These are phyloP conservation scores for Dimocarpus longan DNA, from an alignment of 345 rosid species.

Conservation along the genomic window DNA sequence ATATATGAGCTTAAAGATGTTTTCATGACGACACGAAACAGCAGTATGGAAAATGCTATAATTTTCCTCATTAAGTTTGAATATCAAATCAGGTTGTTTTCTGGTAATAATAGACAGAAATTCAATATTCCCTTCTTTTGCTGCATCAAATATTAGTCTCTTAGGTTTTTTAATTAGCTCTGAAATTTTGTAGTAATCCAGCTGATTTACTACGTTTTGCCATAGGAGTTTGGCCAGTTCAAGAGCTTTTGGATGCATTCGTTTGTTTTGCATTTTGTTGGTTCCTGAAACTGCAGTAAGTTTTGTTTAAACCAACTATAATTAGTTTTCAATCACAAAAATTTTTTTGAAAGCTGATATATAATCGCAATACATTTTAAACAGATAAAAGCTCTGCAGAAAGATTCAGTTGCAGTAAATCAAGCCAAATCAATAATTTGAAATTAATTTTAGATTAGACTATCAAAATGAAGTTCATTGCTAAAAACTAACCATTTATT, in stretches of 20 bases:
- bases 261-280: not conserved
- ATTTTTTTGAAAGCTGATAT: too few species aligned
- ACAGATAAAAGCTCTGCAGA: too few species aligned
- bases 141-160: not conserved
- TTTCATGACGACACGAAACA: slow-evolving; percentile 13
- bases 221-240: not conserved
- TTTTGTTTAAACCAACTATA: not conserved
- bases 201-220: not conserved
- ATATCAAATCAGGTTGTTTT: not conserved
- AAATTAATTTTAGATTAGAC: not conserved
- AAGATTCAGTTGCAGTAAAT: too few species aligned
- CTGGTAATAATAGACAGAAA: not conserved
- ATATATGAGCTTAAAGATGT: slow-evolving; percentile 19
- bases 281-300: not conserved
- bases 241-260: not conserved
- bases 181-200: not conserved
- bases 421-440: not conserved
- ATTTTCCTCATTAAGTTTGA: not conserved
- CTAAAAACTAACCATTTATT: too few species aligned
- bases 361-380: too few species aligned
- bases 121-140: not conserved
- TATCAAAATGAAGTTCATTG: too few species aligned
- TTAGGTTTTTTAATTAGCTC: not conserved
- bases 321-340: not conserved
- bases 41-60: slow-evolving; percentile 23